Evolutionary conservation across 2,329 filamentous ascomycete species (phyloP).

Genomic region (Blastomyces gilchristii): DNA sequence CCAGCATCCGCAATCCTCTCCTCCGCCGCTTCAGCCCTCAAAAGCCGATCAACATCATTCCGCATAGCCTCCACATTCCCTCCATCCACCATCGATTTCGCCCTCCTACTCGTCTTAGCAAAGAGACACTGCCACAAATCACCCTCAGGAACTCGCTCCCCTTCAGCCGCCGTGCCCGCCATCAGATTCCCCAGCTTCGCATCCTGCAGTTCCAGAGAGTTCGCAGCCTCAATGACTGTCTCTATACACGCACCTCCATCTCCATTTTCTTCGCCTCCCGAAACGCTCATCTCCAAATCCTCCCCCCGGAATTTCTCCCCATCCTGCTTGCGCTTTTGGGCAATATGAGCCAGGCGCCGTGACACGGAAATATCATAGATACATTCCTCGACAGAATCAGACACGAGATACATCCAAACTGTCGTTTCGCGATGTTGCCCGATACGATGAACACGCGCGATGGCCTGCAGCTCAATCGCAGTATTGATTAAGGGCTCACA

Average conservation of each 20-base stretch:
- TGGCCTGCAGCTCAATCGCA: constrained; percentile 85
- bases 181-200: constrained; percentile 61
- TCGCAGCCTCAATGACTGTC: constrained; percentile 68
- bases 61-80: constrained; percentile 22
- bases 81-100: constrained; percentile 13
- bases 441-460: constrained; percentile 89
- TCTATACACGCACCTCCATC: constrained; percentile 36
- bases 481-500: constrained; percentile 92
- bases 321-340: constrained; percentile 33
- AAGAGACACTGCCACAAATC: constrained; percentile 90
- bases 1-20: background rate
- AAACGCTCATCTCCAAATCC: constrained; percentile 16
- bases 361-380: constrained; percentile 80
- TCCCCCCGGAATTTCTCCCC: constrained; percentile 22
- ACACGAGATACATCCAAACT: constrained; percentile 91
- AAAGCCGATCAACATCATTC: constrained; percentile 40
- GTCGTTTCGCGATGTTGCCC: constrained; percentile 81
- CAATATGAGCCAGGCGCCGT: constrained; percentile 68
- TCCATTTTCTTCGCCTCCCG: constrained; percentile 30
- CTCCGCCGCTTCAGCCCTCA: constrained; percentile 48
- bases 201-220: constrained; percentile 71
- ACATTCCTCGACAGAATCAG: constrained; percentile 80
- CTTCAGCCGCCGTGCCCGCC: constrained; percentile 57
- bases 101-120: constrained; percentile 41
- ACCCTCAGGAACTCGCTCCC: constrained; percentile 66